Conservation (phyloP, 2,329 filamentous ascomycete genomes). For the Apiospora phragmitis region DNA sequence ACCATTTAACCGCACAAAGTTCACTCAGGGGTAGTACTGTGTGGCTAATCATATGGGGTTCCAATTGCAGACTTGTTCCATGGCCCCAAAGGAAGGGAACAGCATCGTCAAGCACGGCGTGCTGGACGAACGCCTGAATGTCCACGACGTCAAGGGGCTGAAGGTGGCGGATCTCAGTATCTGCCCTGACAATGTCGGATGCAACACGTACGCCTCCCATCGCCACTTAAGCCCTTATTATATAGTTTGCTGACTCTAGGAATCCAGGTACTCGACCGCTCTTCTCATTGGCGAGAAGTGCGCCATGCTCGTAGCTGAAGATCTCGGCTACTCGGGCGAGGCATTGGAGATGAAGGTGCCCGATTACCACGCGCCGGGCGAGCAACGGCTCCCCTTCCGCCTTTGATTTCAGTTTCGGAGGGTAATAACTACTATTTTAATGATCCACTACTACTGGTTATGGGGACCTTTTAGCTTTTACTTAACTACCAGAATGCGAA, state of each 20-base stretch:
- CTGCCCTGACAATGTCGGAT: slow-evolving; percentile 77
- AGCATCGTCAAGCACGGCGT: slow-evolving; percentile 80
- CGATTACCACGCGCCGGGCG: slow-evolving; percentile 58
- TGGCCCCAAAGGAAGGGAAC: slow-evolving; percentile 76
- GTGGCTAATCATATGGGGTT: neutral
- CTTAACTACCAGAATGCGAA: neutral
- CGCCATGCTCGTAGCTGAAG: slow-evolving; percentile 68
- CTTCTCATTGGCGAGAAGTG: slow-evolving; percentile 77
- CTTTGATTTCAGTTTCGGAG: slow-evolving; percentile 30
- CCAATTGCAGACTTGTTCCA: slow-evolving; percentile 62
- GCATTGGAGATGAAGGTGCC: slow-evolving; percentile 78
- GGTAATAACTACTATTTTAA: too few species aligned
- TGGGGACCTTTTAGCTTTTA: neutral
- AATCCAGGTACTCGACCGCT: slow-evolving; percentile 62
- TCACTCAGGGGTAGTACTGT: neutral
- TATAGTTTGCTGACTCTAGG: neutral
- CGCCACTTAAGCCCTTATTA: neutral
- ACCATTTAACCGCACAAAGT: too few species aligned
- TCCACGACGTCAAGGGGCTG: slow-evolving; percentile 74
- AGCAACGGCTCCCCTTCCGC: slow-evolving; percentile 40
- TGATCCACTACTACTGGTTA: neutral
- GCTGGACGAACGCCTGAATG: slow-evolving; percentile 74
- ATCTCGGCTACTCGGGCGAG: slow-evolving; percentile 70
- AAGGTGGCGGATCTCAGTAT: slow-evolving; percentile 77
- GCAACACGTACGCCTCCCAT: slow-evolving; percentile 54